A percentile compares a stretch with the other conserved stretches of the same genome.
phyloP scores from a whole-genome alignment of 2,329 filamentous ascomycete species.

The Paracorniculantispora psalliotae region DNA sequence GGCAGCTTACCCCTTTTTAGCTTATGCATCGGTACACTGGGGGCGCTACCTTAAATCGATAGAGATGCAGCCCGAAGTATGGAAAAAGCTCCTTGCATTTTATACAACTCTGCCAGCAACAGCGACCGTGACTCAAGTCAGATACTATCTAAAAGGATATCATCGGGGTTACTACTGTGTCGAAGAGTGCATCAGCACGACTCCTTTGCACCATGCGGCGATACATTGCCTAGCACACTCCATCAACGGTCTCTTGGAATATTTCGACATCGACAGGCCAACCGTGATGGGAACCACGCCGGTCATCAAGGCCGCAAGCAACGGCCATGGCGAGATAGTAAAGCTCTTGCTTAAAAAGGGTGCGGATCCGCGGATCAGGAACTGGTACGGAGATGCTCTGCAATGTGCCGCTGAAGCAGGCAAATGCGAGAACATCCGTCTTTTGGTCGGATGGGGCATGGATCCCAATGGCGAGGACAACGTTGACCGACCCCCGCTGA shows the following conservation, averaged over 20 bases:
- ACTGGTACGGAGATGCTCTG: conserved; percentile 18
- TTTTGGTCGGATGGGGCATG: conserved; percentile 13
- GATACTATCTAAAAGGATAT: not conserved
- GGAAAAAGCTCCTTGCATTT: not conserved
- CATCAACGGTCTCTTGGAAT: not conserved
- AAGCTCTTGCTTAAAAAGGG: conserved; percentile 11
- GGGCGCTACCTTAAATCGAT: not conserved
- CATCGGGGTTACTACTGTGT: conserved; percentile 7
- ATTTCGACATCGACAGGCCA: not conserved
- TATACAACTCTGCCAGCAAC: not conserved
- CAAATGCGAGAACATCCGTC: not conserved
- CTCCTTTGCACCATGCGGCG: conserved; percentile 14
- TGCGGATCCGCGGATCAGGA: conserved; percentile 13
- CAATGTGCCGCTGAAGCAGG: conserved; percentile 15
- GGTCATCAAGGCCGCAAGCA: not conserved
- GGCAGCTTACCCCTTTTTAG: conserved; percentile 10
- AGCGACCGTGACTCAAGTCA: not conserved
- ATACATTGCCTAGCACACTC: conserved; percentile 1
- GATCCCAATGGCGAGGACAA: not conserved
- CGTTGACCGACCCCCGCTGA: not conserved
- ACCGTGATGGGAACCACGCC: not conserved
- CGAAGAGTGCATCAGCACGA: conserved; percentile 14
- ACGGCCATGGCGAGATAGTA: not conserved
- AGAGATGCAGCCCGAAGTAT: conserved; percentile 4
- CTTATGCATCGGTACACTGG: conserved; percentile 2